Base-by-base conservation (phyloP, 345 rosid genomes). In the Aquilaria malaccensis region DNA sequence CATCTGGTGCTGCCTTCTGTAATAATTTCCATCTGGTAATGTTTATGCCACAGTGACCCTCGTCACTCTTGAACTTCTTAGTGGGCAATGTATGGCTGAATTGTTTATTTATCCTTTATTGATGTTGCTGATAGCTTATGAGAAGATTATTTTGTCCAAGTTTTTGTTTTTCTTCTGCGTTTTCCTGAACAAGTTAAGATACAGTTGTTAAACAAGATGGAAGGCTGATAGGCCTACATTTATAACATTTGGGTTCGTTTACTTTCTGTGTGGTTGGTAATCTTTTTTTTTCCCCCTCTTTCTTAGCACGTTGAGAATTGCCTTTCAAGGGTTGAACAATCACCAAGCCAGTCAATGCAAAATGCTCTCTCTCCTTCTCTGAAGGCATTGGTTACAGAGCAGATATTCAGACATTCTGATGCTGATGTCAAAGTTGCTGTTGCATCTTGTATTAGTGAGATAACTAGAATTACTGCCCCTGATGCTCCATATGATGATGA, bases 401-500 rank as follows among this genome's bases (percentile, higher is more conserved):
- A 75, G 59, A 77, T 95, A 63, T 84, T 88, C 43, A 75, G 57
- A 73, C 98, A 91, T 76, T 63, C 86, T n/a, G 82, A 88, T 64
- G 73, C 47, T 50, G 96, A 91, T 69, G 97, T 95, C 49, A 86
- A 78, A 78, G 97, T 86, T 74, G 84, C 96, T 22, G 97, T 91
- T 52, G 95, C 97, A 50, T 79, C 94, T 45, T 95, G 98, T 79
- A 88, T 95, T 68, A 88, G 96, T 71, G 99, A 95, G 83, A 86
- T 91, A 69, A 95, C 96, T 13, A 83, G 99, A 79, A 95, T 95
- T 64, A 95, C 98, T 52, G 99, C 99, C 30, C 99, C 99, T 0
- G 99, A 95, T 7, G 98, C 97, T 69, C 99, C 99, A 14, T 95
- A 83, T 67, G 88, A 79, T 29, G 98, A 95, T 79, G 97, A 88